Evolutionary conservation across 768 basidiomycete genomes (phyloP).

Genomic region (Russula foetens): DNA sequence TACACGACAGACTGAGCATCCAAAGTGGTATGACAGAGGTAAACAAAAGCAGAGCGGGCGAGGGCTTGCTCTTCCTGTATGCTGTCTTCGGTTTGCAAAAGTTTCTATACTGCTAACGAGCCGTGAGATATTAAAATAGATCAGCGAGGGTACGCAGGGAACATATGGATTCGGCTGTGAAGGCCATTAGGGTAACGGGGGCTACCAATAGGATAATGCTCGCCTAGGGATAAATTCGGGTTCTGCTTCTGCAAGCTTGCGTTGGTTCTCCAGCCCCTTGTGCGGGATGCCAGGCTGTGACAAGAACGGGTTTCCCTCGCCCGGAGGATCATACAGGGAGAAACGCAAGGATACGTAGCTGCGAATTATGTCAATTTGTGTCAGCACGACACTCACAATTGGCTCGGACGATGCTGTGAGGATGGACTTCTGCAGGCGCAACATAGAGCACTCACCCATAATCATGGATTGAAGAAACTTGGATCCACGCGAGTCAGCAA

Average conservation of each 20-base stretch:
- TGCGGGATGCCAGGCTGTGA: slow-evolving; percentile 34
- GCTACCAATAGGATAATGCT: slow-evolving; percentile 44
- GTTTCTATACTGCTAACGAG: slow-evolving; percentile 57
- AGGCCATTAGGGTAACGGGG: slow-evolving; percentile 54
- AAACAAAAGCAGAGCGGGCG: neutral
- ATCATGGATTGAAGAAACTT: slow-evolving; percentile 62
- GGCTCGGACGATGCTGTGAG: slow-evolving; percentile 37
- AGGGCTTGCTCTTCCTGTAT: slow-evolving; percentile 47
- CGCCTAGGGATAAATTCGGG: slow-evolving; percentile 56
- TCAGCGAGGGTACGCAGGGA: neutral
- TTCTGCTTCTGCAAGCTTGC: slow-evolving; percentile 36
- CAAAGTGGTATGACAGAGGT: neutral
- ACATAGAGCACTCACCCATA: slow-evolving; percentile 36
- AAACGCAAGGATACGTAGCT: slow-evolving; percentile 63
- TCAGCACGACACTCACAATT: slow-evolving; percentile 44
- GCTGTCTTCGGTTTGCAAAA: slow-evolving; percentile 34
- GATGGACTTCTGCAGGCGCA: neutral
- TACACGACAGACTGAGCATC: slow-evolving; percentile 21
- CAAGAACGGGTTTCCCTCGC: slow-evolving; percentile 39
- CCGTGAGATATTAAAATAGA: slow-evolving; percentile 26
- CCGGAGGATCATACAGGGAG: slow-evolving; percentile 65
- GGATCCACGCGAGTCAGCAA: slow-evolving; percentile 33
- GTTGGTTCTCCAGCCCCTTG: slow-evolving; percentile 27
- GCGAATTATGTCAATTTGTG: neutral
- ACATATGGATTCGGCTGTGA: slow-evolving; percentile 64